A percentile compares a stretch with the other conserved stretches of the same genome.
Conservation (phyloP, 371 early-diverging fungal species). For the Rhizopus arrhizus region DNA sequence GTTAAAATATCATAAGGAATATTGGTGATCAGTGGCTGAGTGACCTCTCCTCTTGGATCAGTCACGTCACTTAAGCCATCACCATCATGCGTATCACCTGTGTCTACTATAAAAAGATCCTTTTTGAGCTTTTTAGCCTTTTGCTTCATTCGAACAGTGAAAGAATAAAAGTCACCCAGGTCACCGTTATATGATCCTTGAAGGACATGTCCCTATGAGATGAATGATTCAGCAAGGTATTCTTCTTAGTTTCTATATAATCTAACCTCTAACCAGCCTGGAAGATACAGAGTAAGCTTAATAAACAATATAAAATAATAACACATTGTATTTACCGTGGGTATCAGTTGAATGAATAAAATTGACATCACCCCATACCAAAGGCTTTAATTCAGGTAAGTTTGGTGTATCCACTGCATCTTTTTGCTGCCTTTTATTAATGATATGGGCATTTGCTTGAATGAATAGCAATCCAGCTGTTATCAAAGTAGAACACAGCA, state of each 20-base stretch:
- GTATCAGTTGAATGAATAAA: constrained; percentile 57
- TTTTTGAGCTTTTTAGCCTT: constrained; percentile 45
- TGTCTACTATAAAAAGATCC: constrained; percentile 63
- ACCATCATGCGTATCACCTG: constrained; percentile 58
- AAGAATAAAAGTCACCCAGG: constrained; percentile 62
- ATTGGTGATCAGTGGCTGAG: constrained; percentile 50
- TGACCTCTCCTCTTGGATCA: constrained; percentile 36
- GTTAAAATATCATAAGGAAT: constrained; percentile 54
- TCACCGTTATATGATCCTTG: constrained; percentile 54
- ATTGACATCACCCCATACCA: constrained; percentile 57
- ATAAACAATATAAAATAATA: background rate
- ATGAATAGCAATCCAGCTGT: background rate
- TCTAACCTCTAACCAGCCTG: constrained; percentile 44
- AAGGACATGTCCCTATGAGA: constrained; percentile 40
- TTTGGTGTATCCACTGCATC: constrained; percentile 14
- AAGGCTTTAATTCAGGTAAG: constrained; percentile 20
- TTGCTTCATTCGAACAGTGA: constrained; percentile 53
- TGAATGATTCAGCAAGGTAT: background rate
- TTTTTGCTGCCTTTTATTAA: constrained; percentile 14
- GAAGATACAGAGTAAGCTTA: background rate
- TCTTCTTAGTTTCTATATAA: background rate
- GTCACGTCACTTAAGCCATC: constrained; percentile 58
- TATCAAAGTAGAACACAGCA: background rate
- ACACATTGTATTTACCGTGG: constrained; percentile 28
- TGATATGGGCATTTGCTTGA: background rate